Percentiles rank a stretch among this genome's conserved stretches.
Conservation (phyloP, 2,329 filamentous ascomycete genomes). For the Colletotrichum melonis region DNA sequence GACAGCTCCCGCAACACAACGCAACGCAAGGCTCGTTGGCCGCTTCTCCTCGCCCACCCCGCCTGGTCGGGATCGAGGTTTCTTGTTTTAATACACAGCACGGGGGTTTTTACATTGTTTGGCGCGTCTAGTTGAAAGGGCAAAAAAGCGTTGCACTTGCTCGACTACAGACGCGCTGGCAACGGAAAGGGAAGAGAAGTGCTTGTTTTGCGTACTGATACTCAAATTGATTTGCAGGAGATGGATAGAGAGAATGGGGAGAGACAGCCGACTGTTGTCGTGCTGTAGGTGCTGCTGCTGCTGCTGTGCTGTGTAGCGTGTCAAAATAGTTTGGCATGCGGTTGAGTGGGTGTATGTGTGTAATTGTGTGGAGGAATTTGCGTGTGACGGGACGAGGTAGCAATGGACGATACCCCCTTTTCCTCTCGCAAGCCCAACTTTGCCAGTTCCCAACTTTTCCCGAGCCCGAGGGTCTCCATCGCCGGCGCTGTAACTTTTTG, state of each 20-base stretch:
- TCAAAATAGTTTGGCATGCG: not conserved
- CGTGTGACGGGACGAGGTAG: constrained; percentile 31
- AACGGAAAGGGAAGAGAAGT: constrained; percentile 1
- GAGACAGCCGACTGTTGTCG: not conserved
- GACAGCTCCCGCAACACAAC: not conserved
- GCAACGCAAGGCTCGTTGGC: constrained; percentile 8
- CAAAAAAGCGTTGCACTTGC: not conserved
- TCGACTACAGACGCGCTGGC: not conserved
- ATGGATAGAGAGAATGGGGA: constrained; percentile 1
- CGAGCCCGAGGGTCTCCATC: not conserved
- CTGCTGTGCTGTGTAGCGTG: not conserved
- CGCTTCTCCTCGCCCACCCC: constrained; percentile 31
- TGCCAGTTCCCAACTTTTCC: not conserved
- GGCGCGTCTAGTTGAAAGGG: not conserved
- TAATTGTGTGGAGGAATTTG: constrained; percentile 31
- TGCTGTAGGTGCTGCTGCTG: not conserved
- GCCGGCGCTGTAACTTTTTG: not conserved
- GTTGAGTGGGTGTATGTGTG: not conserved
- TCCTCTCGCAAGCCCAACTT: not conserved
- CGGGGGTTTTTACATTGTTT: constrained; percentile 3
- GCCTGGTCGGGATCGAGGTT: constrained; percentile 24
- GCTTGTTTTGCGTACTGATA: constrained; percentile 31
- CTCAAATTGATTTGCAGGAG: constrained; percentile 19
- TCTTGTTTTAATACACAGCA: constrained; percentile 30
- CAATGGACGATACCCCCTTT: constrained; percentile 39